Base-by-base conservation (phyloP, 176 grass and related monocot species). In the Eragrostis nindensis region DNA sequence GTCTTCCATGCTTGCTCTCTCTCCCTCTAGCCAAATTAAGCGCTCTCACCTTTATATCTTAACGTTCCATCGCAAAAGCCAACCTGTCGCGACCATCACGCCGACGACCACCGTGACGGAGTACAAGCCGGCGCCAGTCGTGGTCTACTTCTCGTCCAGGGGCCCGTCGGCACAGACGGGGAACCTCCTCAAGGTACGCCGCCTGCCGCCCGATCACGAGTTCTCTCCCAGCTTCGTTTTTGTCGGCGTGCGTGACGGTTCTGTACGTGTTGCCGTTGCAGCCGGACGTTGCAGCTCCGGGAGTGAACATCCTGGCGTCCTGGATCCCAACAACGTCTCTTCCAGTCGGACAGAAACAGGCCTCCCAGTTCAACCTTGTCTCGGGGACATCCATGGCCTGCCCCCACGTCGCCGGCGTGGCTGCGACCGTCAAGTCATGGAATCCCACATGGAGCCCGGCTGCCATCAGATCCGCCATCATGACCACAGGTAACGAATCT, bases 381-480 rank as follows among this genome's bases (percentile, higher is more conserved):
- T 98, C 95, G 0, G 92, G 95, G 22, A 98, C 95, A 36, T 98
- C 95, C 73, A 98, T 98, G 92, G 92, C 92, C 5, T 98, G 95
- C 66, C 95, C 92, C 1, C 95, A 98, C 79, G 90, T 94, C 14
- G 83, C 92, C 1, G 90, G 90, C 1, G 88, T 86, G 0, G 92
- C 92, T 3, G 90, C 95, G 6, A 94, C 86, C 0, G 47, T 98
- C 22, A 94, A 76, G 63, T 57, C 92, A 16, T 94, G 95, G 95
- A 92, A 98, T n/a, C 92, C 92, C 1, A 84, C 83, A 12, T 94
- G 95, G 95, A 98, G 90, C 66, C 95, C 92, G 0, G 87, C 90
- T 6, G 95, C 92, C 11, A 81, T 98, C 78, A 62, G 95, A 17
- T 98, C 95, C 7, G 90, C 95, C 3, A 91, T 98, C 83, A 92